Percentiles rank a stretch among this genome's conserved stretches.
These are phyloP conservation scores for Staphylotrichum longicolle DNA, from an alignment of 495 filamentous ascomycete species.

Conservation along the genomic window DNA sequence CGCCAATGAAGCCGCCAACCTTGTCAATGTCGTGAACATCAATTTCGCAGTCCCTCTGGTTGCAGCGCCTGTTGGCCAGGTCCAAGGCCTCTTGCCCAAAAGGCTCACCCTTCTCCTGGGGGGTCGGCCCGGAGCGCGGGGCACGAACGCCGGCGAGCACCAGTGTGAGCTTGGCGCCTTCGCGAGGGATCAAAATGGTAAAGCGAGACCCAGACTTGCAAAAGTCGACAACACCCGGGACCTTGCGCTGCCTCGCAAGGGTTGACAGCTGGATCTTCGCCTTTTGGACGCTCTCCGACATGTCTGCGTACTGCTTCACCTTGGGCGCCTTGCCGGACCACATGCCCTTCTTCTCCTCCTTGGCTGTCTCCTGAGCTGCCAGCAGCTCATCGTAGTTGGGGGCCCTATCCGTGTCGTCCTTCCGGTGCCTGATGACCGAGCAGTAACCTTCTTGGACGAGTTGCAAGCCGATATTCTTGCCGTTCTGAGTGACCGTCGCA, in stretches of 20 bases:
- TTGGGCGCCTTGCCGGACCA: constrained; percentile 84
- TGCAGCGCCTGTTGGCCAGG: constrained; percentile 77
- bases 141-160: constrained; percentile 92
- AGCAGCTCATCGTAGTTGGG: constrained; percentile 92
- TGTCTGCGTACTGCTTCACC: constrained; percentile 76
- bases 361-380: constrained; percentile 81
- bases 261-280: constrained; percentile 88
- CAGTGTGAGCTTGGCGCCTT: constrained; percentile 91
- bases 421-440: constrained; percentile 88
- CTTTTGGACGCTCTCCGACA: constrained; percentile 88
- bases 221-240: constrained; percentile 95
- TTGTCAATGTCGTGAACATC: constrained; percentile 95
- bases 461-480: constrained; percentile 80
- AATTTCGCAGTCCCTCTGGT: constrained; percentile 96
- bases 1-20: constrained; percentile 94
- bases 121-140: constrained; percentile 82
- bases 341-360: constrained; percentile 84
- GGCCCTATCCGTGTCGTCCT: constrained; percentile 88
- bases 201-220: constrained; percentile 96
- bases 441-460: constrained; percentile 90
- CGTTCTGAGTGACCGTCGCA: constrained; percentile 75
- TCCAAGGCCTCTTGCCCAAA: constrained; percentile 95
- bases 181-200: constrained; percentile 85
- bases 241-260: constrained; percentile 81
- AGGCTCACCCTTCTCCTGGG: constrained; percentile 81